Evolutionary conservation across 139 green algal genomes (phyloP), one percentile per base, ranked within the genome.

Genomic region (Eudorina sp.): DNA sequence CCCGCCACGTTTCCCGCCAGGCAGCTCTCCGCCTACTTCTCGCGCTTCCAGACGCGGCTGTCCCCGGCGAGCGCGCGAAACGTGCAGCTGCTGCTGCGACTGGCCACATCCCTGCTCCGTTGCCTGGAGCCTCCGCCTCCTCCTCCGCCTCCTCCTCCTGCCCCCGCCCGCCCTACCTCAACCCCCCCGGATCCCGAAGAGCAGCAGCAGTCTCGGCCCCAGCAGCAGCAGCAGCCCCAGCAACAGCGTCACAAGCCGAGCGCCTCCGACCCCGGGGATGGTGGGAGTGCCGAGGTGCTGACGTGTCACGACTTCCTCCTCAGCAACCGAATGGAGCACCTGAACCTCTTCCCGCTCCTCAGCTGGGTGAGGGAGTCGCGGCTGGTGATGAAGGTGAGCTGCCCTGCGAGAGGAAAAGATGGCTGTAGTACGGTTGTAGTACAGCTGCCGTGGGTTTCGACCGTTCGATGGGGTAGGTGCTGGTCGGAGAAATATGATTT

Each of bases 301-400:
- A 25, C 25, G 3, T 40, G 34, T 18, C 79, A 60, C 41, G 69
- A 83, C 27, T 90, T 90, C 53, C 68, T 90, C 21, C 41, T 70
- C 41, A 11, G 29, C 0, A 3, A 1, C 14, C 21, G 64, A 23
- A 88, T 99, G 43, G 97, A 99, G 89, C 94, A 97, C 73, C 53
- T 99, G 55, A 99, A 99, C 92, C 86, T 99, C 36, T 98, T 99
- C 89, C 89, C 94, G 46, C 92, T 99, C 38, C 81, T 96, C 43
- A 74, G 88, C 66, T 96, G 97, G 89, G 77, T 97, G 19, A 89
- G 92, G 46, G 95, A 98, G 34, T 97, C 83, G 76, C 97, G 97
- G 89, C 88, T 97, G 4, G 88, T 98, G 41, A 94, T 96, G 83
- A 99, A 99, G 94, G 93, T 99, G 46, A 73, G 70, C 70, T 29